phyloP scores from a whole-genome alignment of 352 stramenopile genomes.

The Aphanomyces invadans region DNA sequence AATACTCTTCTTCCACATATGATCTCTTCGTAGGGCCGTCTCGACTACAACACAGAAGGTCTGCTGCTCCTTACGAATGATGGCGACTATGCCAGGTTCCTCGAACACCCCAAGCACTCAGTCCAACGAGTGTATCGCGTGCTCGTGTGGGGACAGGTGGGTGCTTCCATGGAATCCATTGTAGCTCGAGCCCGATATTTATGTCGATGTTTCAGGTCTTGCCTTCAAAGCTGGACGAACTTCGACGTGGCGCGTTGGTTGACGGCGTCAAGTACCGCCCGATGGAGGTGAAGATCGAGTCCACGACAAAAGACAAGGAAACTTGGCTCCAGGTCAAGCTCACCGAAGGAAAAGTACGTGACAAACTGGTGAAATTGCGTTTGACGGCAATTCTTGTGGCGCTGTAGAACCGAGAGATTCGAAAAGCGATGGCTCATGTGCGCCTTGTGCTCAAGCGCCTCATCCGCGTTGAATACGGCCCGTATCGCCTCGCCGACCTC shows the following conservation, averaged over 20 bases:
- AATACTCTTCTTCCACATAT: neutral
- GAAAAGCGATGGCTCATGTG: conserved; percentile 80
- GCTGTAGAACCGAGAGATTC: conserved; percentile 83
- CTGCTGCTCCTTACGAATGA: conserved; percentile 90
- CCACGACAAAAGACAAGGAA: conserved; percentile 79
- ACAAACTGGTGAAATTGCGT: no score
- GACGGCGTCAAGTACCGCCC: conserved; percentile 77
- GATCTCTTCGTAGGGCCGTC: conserved; percentile 43
- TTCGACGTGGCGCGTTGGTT: conserved; percentile 67
- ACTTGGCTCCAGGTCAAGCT: conserved; percentile 85
- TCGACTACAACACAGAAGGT: conserved; percentile 91
- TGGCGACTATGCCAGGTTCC: conserved; percentile 76
- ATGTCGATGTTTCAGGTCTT: no score
- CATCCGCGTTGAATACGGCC: conserved; percentile 84
- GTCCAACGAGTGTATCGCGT: conserved; percentile 76
- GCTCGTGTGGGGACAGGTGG: conserved; percentile 63
- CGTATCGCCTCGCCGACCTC: conserved; percentile 79
- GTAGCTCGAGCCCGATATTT: no score
- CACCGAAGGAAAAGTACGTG: conserved; percentile 77
- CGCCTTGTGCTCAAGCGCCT: conserved; percentile 82
- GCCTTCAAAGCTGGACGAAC: conserved; percentile 63
- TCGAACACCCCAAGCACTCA: conserved; percentile 82
- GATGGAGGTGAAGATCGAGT: conserved; percentile 64
- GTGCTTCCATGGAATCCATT: neutral
- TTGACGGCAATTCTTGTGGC: no score